Conservation (phyloP, 306 rosid genomes). For the Styphnolobium japonicum region DNA sequence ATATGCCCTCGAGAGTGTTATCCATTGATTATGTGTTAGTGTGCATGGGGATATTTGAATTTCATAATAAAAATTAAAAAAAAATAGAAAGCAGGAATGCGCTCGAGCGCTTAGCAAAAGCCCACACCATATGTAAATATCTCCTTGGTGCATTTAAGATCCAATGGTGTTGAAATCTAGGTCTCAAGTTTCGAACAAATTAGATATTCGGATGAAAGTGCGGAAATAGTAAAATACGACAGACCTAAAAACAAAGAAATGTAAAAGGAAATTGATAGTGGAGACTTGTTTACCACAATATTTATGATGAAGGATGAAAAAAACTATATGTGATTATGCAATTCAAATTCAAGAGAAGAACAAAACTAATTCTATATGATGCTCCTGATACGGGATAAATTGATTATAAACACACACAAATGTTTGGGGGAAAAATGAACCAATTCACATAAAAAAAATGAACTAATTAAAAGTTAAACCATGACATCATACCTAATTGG, state of each 20-base stretch:
- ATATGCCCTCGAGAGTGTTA: too few species aligned
- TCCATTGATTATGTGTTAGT: too few species aligned
- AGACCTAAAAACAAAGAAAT: background rate
- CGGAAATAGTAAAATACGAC: background rate
- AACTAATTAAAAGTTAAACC: constrained; percentile 28
- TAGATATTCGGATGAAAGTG: background rate
- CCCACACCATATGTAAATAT: too few species aligned
- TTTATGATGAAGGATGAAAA: background rate
- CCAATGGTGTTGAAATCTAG: background rate
- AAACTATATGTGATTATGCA: background rate
- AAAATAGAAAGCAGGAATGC: too few species aligned
- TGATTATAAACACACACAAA: constrained; percentile 30
- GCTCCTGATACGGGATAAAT: constrained; percentile 13
- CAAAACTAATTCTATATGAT: constrained; percentile 12
- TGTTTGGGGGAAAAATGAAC: constrained; percentile 16
- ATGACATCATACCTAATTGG: constrained; percentile 6
- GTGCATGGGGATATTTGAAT: too few species aligned
- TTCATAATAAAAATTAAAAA: too few species aligned
- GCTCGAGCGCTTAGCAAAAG: too few species aligned
- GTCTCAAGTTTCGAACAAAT: background rate
- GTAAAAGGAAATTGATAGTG: background rate
- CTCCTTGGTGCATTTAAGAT: background rate
- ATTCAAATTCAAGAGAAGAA: constrained; percentile 14
- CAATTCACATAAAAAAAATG: constrained; percentile 27
- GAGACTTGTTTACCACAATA: background rate